phyloP scores from a whole-genome alignment of 2,329 filamentous ascomycete species.

The Paramyrothecium sp. region DNA sequence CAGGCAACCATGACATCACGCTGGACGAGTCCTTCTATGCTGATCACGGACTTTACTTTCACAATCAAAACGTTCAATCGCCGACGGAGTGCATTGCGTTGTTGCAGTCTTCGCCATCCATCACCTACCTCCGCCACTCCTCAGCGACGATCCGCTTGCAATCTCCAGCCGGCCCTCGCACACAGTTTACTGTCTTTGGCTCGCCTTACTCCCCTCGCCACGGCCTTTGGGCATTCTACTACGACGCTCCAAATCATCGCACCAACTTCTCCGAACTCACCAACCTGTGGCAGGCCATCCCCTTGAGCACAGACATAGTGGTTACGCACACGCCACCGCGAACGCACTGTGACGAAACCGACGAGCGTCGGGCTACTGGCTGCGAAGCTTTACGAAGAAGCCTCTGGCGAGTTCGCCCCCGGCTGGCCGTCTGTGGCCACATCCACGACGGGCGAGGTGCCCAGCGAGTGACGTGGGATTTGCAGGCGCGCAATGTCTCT shows the following conservation, averaged over 20 bases:
- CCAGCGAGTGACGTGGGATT: slow-evolving; percentile 61
- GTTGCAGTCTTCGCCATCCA: slow-evolving; percentile 49
- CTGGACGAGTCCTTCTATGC: slow-evolving; percentile 64
- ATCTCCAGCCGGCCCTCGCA: slow-evolving; percentile 52
- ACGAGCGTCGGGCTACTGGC: slow-evolving; percentile 42
- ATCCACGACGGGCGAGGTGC: slow-evolving; percentile 67
- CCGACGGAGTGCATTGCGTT: slow-evolving; percentile 52
- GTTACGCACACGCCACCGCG: slow-evolving; percentile 69
- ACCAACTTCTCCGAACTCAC: slow-evolving; percentile 19
- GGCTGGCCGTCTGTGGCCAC: slow-evolving; percentile 69
- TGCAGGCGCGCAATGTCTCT: slow-evolving; percentile 33
- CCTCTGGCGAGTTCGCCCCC: slow-evolving; percentile 61
- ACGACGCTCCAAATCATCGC: slow-evolving; percentile 33
- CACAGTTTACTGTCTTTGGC: slow-evolving; percentile 66
- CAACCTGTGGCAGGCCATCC: slow-evolving; percentile 61
- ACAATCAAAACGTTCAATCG: slow-evolving; percentile 55
- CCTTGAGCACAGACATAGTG: slow-evolving; percentile 61
- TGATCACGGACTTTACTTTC: slow-evolving; percentile 50
- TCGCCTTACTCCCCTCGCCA: slow-evolving; percentile 63
- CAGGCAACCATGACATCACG: slow-evolving; percentile 75
- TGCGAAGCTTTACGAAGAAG: slow-evolving; percentile 58
- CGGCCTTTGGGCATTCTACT: slow-evolving; percentile 67
- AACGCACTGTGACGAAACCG: slow-evolving; percentile 54
- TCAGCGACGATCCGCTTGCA: slow-evolving; percentile 52
- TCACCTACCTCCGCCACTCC: slow-evolving; percentile 65